A percentile compares a stretch with the other conserved stretches of the same genome.
Evolutionary conservation across 306 rosid genomes (phyloP).

Genomic region (Psophocarpus tetragonolobus): DNA sequence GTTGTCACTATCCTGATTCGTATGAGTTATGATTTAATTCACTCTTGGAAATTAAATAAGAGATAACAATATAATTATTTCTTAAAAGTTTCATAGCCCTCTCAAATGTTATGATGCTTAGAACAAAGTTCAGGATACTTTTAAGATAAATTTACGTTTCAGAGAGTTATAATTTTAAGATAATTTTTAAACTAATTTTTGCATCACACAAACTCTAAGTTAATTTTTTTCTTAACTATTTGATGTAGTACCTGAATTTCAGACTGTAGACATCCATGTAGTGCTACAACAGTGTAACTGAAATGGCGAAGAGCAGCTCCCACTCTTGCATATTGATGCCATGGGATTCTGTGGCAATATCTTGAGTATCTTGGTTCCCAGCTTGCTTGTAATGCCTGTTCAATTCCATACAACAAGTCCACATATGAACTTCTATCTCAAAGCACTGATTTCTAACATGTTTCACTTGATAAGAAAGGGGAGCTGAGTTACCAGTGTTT

Average conservation of each 20-base stretch:
- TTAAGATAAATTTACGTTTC: not conserved
- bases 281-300: conserved; percentile 85
- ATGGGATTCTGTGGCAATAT: conserved; percentile 64
- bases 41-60: not conserved
- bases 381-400: conserved; percentile 84
- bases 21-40: not conserved
- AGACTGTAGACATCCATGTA: conserved; percentile 79
- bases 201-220: not conserved
- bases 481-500: conserved; percentile 59
- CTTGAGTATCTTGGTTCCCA: conserved; percentile 95
- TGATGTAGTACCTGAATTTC: conserved; percentile 72
- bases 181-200: not conserved
- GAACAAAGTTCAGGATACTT: not conserved
- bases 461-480: conserved; percentile 16
- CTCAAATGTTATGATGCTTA: not conserved
- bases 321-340: conserved; percentile 79
- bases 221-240: not conserved
- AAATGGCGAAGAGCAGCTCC: conserved; percentile 87
- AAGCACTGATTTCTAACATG: not conserved
- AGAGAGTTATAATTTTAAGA: not conserved
- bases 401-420: conserved; percentile 9
- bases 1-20: not conserved
- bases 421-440: not conserved
- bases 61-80: not conserved
- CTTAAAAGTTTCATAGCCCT: not conserved